Percentiles rank a stretch among this genome's conserved stretches.
These are phyloP conservation scores for Stephania yunnanensis DNA, from an alignment of 164 flowering plant genomes.

Conservation along the genomic window DNA sequence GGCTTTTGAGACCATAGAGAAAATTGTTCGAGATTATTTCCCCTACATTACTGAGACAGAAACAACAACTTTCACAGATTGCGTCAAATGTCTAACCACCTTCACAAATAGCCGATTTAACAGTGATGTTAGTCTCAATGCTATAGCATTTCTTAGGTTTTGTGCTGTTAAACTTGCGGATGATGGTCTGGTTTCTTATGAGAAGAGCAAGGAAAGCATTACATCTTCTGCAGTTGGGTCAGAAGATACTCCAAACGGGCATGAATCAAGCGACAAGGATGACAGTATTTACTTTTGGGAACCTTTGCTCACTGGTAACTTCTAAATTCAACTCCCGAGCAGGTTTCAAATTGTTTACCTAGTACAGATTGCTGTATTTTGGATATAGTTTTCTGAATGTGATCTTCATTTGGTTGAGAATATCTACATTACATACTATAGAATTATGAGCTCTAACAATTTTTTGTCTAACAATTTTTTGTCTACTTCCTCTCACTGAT, in stretches of 20 bases:
- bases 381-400: neutral
- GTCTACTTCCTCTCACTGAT: neutral
- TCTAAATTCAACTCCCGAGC: neutral
- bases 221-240: constrained; percentile 21
- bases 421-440: neutral
- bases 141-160: constrained; percentile 95
- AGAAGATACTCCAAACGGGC: constrained; percentile 39
- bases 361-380: neutral
- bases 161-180: constrained; percentile 99
- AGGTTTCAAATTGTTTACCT: neutral
- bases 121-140: constrained; percentile 95
- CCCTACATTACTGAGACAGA: constrained; percentile 98
- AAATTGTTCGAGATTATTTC: constrained; percentile 94
- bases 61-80: constrained; percentile 84
- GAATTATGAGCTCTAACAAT: neutral
- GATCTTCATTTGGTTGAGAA: neutral
- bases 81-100: constrained; percentile 88
- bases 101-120: constrained; percentile 92
- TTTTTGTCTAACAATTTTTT: neutral
- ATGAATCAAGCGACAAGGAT: constrained; percentile 49
- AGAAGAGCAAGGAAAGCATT: constrained; percentile 38
- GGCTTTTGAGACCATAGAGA: constrained; percentile 98
- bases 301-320: constrained; percentile 85
- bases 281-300: constrained; percentile 78
- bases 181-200: constrained; percentile 72